These are phyloP conservation scores for Acmispon strigosus DNA, from an alignment of 306 rosid genomes.

Conservation along the genomic window DNA sequence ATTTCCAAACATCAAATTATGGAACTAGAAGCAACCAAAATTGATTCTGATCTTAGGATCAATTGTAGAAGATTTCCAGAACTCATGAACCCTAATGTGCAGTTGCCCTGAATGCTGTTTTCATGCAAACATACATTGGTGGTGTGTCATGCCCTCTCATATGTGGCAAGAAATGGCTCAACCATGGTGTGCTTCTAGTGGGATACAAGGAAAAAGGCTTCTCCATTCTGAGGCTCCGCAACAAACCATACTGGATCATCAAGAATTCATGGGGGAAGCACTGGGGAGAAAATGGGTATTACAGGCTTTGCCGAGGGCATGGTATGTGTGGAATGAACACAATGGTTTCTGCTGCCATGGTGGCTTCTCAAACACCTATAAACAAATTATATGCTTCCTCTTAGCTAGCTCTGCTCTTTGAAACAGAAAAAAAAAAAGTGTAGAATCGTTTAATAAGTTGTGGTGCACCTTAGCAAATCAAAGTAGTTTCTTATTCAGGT, in stretches of 20 bases:
- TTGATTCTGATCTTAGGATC: too few relatives aligned
- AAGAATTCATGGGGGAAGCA: constrained; percentile 79
- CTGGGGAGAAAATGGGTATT: constrained; percentile 80
- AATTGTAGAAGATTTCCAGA: too few relatives aligned
- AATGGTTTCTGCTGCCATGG: constrained; percentile 73
- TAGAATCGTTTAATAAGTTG: background rate
- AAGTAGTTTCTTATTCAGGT: background rate
- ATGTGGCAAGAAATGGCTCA: constrained; percentile 53
- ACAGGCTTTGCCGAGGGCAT: constrained; percentile 59
- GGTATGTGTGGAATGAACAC: constrained; percentile 80
- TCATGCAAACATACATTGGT: constrained; percentile 89
- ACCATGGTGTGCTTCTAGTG: constrained; percentile 79
- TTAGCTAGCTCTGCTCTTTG: constrained; percentile 15
- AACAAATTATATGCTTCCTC: constrained; percentile 12
- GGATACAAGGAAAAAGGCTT: constrained; percentile 66
- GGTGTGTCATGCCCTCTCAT: constrained; percentile 90
- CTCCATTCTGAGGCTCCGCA: constrained; percentile 56
- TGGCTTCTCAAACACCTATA: constrained; percentile 25
- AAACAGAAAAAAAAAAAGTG: background rate
- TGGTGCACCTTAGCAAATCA: background rate
- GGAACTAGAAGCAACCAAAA: too few relatives aligned
- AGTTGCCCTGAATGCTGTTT: constrained; percentile 73
- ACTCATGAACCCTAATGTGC: constrained; percentile 15
- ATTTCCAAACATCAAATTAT: too few relatives aligned
- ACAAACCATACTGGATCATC: constrained; percentile 74